phyloP scores from a whole-genome alignment of 768 basidiomycete genomes.

The Podaxis sp. region DNA sequence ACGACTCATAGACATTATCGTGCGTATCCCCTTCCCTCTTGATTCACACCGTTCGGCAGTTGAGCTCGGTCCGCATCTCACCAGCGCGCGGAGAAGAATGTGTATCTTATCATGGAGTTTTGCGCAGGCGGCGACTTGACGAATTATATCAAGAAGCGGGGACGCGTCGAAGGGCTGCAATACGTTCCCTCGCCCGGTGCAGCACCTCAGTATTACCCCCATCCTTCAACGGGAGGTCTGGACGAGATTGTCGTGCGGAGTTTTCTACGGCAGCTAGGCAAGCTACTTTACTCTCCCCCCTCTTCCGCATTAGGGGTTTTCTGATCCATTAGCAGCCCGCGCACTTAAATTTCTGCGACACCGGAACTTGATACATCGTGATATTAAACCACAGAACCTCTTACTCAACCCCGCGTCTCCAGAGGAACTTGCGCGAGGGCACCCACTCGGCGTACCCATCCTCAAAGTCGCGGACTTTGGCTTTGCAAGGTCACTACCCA shows the following conservation, averaged over 20 bases:
- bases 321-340: conserved; percentile 53
- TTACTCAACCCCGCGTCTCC: conserved; percentile 80
- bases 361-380: conserved; percentile 90
- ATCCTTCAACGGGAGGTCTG: conserved; percentile 87
- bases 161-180: conserved; percentile 85
- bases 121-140: conserved; percentile 96
- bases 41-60: conserved; percentile 19
- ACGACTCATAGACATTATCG: conserved; percentile 88
- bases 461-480: conserved; percentile 99
- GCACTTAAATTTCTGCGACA: conserved; percentile 91
- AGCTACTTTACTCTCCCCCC: conserved; percentile 18
- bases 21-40: conserved; percentile 31
- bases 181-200: conserved; percentile 70
- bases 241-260: conserved; percentile 89
- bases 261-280: conserved; percentile 88
- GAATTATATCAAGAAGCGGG: conserved; percentile 97
- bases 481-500: conserved; percentile 90
- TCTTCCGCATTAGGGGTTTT: background rate
- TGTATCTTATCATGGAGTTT: conserved; percentile 97
- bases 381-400: conserved; percentile 98
- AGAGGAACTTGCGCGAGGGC: conserved; percentile 80
- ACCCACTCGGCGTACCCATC: conserved; percentile 89
- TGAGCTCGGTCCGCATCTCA: conserved; percentile 5
- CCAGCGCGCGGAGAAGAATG: conserved; percentile 71
- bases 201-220: conserved; percentile 82